Base-by-base conservation (phyloP, 176 grass and related monocot genomes). In the Stipa capillata region DNA sequence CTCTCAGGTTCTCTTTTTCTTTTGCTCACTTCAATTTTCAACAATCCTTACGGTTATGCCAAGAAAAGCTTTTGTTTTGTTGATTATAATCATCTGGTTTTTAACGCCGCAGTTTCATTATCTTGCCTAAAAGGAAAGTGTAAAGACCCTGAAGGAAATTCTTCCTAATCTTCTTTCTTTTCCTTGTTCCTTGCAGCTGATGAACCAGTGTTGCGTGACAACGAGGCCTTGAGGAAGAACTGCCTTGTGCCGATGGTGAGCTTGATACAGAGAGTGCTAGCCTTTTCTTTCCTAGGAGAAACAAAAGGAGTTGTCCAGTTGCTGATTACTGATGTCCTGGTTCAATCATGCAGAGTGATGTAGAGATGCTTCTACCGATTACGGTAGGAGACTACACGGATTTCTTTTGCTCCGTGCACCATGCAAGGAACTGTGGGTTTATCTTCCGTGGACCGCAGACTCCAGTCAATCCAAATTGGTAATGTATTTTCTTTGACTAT, bases 321-420 rank as follows among this genome's bases (percentile, higher is more conserved):
- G n/a, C n/a, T 24, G 54, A 50, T 65, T 47, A 11, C 21, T 68
- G 15, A 73, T 48, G 25, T 37, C 34, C 18, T 89, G 35, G 32
- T 73, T 73, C 61, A 7, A 18, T 59, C 18, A 58, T 77, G 42
- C 77, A 98, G 96, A 84, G 64, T 89, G 90, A 91, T 34, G 72
- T 89, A 51, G 92, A 95, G 83, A 98, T 95, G 90, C 70, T 98
- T 80, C 78, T 98, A 23, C 96, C 96, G 20, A 81, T 90, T 70
- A 87, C 72, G 1, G 87, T 98, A 13, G 96, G 96, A 16, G 96
- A 92, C 51, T 98, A 98, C 73, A 95, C 96, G 0, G 96, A 98
- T 79, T 98, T 98, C 85, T 98, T 89, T 88, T 98, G 85, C 60
- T 98, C 92, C 0, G 81, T 93, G 60, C 84, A 98, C 85, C 96